A percentile compares a stretch with the other conserved stretches of the same genome.
Conservation (phyloP, 2,329 filamentous ascomycete species). For the Cephalotrichum gorgonifer region DNA sequence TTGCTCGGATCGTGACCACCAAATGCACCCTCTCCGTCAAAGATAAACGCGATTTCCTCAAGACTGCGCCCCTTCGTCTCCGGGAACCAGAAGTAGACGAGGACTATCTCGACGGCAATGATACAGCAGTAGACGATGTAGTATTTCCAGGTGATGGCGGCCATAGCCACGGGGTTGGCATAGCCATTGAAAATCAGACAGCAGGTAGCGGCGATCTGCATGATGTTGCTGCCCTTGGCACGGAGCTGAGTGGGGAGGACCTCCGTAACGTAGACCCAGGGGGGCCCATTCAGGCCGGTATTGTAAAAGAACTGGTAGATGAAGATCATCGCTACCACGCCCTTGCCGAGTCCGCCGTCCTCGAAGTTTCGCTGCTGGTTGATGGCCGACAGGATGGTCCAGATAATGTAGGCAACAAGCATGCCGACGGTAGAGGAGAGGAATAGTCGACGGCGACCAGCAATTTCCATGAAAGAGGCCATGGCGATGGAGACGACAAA, state of each 20-base stretch:
- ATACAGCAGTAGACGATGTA: constrained; percentile 27
- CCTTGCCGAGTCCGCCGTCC: constrained; percentile 9
- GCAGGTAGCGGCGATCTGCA: constrained; percentile 15
- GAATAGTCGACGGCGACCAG: constrained; percentile 39
- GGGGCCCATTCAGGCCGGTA: constrained; percentile 39
- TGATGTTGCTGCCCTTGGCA: constrained; percentile 17
- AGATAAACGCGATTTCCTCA: constrained; percentile 19
- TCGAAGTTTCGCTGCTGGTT: constrained; percentile 8
- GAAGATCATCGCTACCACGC: constrained; percentile 22
- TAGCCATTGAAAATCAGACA: constrained; percentile 22
- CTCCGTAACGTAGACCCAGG: constrained; percentile 36
- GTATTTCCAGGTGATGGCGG: constrained; percentile 26
- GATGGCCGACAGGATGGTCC: constrained; percentile 23
- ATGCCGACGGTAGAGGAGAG: constrained; percentile 27
- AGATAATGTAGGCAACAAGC: constrained; percentile 21
- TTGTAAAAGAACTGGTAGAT: constrained; percentile 39
- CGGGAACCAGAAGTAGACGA: constrained; percentile 26
- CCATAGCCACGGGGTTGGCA: constrained; percentile 28
- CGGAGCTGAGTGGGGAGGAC: constrained; percentile 41
- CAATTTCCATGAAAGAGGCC: constrained; percentile 33
- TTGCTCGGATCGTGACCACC: too few relatives aligned
- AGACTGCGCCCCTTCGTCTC: constrained; percentile 20
- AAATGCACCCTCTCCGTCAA: too few relatives aligned
- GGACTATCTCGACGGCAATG: constrained; percentile 16
- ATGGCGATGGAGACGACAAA: constrained; percentile 27